Evolutionary conservation across 2,329 filamentous ascomycete genomes (phyloP).

Genomic region (Sordariomycetes sp.): DNA sequence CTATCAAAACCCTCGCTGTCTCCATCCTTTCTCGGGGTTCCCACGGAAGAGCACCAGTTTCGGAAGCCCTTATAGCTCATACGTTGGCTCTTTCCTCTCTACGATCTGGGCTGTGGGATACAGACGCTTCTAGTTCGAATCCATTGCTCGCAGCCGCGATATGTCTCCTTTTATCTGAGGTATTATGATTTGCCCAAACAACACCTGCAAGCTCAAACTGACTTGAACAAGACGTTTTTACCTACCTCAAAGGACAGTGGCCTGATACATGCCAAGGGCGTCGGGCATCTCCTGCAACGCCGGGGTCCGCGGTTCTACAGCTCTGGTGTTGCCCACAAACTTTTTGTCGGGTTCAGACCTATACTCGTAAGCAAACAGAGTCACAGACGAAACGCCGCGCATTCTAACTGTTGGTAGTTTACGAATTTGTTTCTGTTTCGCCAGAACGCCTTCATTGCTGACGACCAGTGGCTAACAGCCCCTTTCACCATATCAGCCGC

Average conservation of each 20-base stretch:
- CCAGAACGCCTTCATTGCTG: slow-evolving; percentile 16
- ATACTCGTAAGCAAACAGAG: slow-evolving; percentile 13
- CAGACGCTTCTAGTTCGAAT: slow-evolving; percentile 2
- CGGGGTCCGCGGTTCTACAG: slow-evolving; percentile 14
- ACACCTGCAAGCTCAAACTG: not conserved
- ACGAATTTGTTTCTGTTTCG: slow-evolving; percentile 15
- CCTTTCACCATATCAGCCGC: slow-evolving; percentile 15
- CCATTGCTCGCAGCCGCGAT: slow-evolving; percentile 18
- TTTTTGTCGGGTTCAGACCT: slow-evolving; percentile 24
- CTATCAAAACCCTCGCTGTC: slow-evolving; percentile 16
- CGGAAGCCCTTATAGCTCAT: slow-evolving; percentile 13
- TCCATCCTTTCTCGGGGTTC: slow-evolving; percentile 11
- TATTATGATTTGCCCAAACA: no score
- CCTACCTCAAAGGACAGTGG: slow-evolving; percentile 14
- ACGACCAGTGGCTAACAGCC: slow-evolving; percentile 13
- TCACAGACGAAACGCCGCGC: not conserved
- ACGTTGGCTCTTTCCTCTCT: slow-evolving; percentile 13
- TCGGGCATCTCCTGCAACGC: slow-evolving; percentile 16
- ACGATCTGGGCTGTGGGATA: slow-evolving; percentile 3
- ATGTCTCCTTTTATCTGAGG: slow-evolving; percentile 18
- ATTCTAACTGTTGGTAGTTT: slow-evolving; percentile 11
- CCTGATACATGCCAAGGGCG: slow-evolving; percentile 17
- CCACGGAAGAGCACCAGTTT: slow-evolving; percentile 4
- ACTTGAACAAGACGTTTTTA: slow-evolving; percentile 15
- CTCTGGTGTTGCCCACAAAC: slow-evolving; percentile 17